Percentiles rank a stretch among this genome's conserved stretches.
phyloP scores from a whole-genome alignment of 192 early-diverging fungal species.

The Backusella circina region DNA sequence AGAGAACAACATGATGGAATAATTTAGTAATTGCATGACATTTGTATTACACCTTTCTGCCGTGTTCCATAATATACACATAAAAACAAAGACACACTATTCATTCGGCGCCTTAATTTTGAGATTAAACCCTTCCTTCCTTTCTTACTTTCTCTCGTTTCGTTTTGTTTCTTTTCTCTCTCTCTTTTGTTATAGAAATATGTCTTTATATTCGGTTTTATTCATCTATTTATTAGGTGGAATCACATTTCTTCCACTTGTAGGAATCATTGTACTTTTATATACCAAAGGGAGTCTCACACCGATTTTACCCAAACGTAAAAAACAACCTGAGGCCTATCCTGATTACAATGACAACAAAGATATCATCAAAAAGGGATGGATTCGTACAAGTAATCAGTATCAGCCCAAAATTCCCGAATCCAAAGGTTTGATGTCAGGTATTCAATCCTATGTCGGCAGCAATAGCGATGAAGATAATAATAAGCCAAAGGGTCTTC shows the following conservation, averaged over 20 bases:
- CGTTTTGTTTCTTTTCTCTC: not conserved
- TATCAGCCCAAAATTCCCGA: constrained; percentile 18
- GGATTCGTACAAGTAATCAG: constrained; percentile 30
- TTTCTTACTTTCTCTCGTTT: not conserved
- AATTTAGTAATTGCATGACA: not conserved
- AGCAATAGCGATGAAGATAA: not conserved
- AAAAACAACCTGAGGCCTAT: not conserved
- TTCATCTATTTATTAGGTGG: constrained; percentile 1
- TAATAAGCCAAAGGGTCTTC: constrained; percentile 28
- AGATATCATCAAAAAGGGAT: constrained; percentile 23
- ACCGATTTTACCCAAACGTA: not conserved
- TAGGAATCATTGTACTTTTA: not conserved
- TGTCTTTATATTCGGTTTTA: constrained; percentile 2
- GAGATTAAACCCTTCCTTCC: not conserved
- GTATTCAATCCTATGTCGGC: constrained; percentile 6
- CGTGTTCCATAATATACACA: not conserved
- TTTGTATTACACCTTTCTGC: not conserved
- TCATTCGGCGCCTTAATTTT: not conserved
- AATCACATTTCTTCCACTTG: constrained; percentile 5
- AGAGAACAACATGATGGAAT: not conserved
- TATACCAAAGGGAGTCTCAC: not conserved
- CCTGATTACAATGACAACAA: not conserved
- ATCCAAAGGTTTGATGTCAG: constrained; percentile 12
- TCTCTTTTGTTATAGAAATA: not conserved
- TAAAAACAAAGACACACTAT: not conserved